These are phyloP conservation scores for Pseudocercospora fijiensis DNA, from an alignment of 2,329 filamentous ascomycete species.

Conservation along the genomic window DNA sequence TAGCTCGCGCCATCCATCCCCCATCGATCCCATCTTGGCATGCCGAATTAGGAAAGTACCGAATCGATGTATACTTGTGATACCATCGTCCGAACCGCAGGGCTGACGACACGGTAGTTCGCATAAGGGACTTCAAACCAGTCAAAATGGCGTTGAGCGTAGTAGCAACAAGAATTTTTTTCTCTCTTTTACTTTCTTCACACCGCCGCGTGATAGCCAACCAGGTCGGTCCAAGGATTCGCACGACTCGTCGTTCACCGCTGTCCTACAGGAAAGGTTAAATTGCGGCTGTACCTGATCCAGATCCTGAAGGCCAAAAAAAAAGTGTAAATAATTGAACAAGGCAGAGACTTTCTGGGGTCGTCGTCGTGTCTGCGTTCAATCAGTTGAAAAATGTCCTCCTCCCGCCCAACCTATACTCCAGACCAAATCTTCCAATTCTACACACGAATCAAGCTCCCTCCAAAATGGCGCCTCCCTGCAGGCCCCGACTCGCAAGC, in stretches of 20 bases:
- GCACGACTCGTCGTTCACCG: background rate
- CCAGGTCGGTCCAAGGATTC: background rate
- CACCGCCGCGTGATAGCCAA: background rate
- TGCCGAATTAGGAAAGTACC: background rate
- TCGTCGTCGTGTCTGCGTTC: background rate
- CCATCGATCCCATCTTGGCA: background rate
- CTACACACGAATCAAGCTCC: constrained; percentile 31
- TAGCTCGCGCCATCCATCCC: background rate
- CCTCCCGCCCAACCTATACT: constrained; percentile 22
- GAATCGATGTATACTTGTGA: background rate
- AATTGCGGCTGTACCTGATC: background rate
- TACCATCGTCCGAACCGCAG: background rate
- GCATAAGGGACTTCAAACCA: background rate
- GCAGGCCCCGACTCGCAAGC: constrained; percentile 21
- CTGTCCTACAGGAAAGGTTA: background rate
- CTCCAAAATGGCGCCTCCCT: constrained; percentile 23
- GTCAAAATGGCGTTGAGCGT: background rate
- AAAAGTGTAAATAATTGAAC: background rate
- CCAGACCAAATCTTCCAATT: constrained; percentile 25
- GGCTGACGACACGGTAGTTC: background rate
- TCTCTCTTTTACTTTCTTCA: background rate
- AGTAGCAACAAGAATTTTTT: background rate
- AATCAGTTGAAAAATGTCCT: too few species aligned
- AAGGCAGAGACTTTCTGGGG: too few species aligned
- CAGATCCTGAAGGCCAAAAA: background rate